Percentiles rank a stretch among this genome's conserved stretches.
phyloP scores from a whole-genome alignment of 305 asterid species.

The Ilex paraguariensis region DNA sequence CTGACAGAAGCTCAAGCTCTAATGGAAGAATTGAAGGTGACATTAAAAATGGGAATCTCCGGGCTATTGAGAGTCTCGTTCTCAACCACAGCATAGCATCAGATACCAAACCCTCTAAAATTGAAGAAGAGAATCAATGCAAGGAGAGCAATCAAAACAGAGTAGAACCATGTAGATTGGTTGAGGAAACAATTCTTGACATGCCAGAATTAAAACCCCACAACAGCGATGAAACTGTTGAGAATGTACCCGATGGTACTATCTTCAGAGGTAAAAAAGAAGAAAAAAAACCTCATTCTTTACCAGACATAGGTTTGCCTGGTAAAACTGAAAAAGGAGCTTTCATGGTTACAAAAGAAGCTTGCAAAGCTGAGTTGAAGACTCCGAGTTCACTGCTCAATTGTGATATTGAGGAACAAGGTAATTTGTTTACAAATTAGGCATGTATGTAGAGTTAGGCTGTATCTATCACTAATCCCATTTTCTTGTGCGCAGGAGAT shows the following conservation, averaged over 20 bases:
- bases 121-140: conserved; percentile 13
- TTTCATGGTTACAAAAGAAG: conserved; percentile 18
- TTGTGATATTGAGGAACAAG: conserved; percentile 30
- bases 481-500: conserved; percentile 23
- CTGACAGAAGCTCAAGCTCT: conserved; percentile 33
- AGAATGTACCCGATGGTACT: conserved; percentile 5
- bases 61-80: too few relatives aligned
- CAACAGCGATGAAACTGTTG: conserved; percentile 10
- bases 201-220: conserved; percentile 23
- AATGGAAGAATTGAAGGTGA: conserved; percentile 32
- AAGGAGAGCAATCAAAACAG: conserved; percentile 12
- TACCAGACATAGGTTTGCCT: neutral
- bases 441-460: neutral
- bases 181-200: conserved; percentile 9
- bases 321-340: conserved; percentile 13
- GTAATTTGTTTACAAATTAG: conserved; percentile 19
- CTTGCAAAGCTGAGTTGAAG: conserved; percentile 18
- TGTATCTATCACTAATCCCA: neutral
- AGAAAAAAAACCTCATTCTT: conserved; percentile 14
- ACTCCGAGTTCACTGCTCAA: conserved; percentile 27
- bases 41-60: neutral
- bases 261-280: conserved; percentile 11
- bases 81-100: conserved; percentile 13
- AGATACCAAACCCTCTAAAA: conserved; percentile 13
- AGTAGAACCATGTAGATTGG: conserved; percentile 7